phyloP scores from a whole-genome alignment of 75 land plant species.

The Sequoia sempervirens region DNA sequence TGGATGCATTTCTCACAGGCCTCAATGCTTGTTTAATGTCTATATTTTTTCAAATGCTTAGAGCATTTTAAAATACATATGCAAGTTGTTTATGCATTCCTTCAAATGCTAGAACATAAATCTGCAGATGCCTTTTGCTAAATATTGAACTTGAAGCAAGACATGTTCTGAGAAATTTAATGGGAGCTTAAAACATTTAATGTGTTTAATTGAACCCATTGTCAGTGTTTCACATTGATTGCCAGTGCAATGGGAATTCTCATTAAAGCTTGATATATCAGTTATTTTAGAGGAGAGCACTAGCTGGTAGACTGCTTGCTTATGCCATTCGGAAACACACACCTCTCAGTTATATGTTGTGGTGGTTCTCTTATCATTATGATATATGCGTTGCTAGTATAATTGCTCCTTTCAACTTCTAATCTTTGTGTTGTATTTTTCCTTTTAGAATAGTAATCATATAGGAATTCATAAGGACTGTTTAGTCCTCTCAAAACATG shows the following conservation, averaged over 20 bases:
- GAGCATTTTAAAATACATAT: neutral
- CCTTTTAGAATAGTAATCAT: neutral
- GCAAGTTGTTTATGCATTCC: neutral
- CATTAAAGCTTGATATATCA: neutral
- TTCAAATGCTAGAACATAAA: neutral
- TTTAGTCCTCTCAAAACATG: neutral
- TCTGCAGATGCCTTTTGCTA: neutral
- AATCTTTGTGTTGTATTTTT: neutral
- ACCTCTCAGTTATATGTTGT: neutral
- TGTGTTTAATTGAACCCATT: no score
- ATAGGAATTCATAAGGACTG: neutral
- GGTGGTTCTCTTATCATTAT: neutral
- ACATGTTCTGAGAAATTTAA: no score
- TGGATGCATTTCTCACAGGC: neutral
- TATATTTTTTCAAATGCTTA: neutral
- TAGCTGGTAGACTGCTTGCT: neutral
- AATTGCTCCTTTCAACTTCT: neutral
- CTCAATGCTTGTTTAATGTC: neutral
- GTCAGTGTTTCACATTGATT: neutral
- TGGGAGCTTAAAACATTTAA: no score
- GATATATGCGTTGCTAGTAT: neutral
- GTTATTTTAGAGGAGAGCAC: neutral
- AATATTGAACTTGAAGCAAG: neutral
- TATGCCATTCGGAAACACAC: neutral
- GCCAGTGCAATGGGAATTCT: neutral